Base-by-base conservation (phyloP, 108 stramenopile species). In the Cyclotella choctawhatcheeana region DNA sequence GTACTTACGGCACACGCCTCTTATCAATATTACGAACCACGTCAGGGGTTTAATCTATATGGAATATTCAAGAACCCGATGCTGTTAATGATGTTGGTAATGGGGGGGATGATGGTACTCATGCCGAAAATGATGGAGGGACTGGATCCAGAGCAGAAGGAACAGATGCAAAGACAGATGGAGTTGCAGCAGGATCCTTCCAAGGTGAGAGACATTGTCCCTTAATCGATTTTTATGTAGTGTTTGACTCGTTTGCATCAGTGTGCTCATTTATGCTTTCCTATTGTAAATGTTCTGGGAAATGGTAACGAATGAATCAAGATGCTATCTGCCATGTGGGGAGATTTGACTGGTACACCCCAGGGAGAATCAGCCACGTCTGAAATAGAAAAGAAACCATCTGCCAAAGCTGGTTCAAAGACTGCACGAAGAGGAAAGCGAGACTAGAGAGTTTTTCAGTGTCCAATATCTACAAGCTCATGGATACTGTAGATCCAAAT, bases 81-180 rank as follows among this genome's bases (percentile, higher is more conserved):
- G 95, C 35, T 93, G 31, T 56, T 96, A 29, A 92, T 96, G 91
- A 92, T 93, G 92, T 30, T 90, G 3, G 81, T 92, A 37, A 78
- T 72, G 31, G 89, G 72, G 27, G 91, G 84, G 22, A 53, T 89
- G 73, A 88, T 96, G 91, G 72, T 87, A 32, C 29, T 87, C 32
- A 93, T 96, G 95, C 95, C 95, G 4, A 79, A 91, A 81, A 88
- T 96, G 87, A 96, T 96, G 95, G 92, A 91, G 64, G 83, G 77
- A 44, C 40, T 96, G 66, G 92, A 93, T 70, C 89, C 91, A 1
- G 95, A 93, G 67, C 92, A 96, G 82, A 86, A 85, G 81, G 89
- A 87, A 66, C 74, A 80, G 65, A 93, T 96, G 92, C 85, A 86
- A 68, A 75, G 85, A 52, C 92, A 96, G 69, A 91, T 96, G 92